Base-by-base conservation (phyloP, 2,329 filamentous ascomycete species). In the Penicillium griseofulvum region DNA sequence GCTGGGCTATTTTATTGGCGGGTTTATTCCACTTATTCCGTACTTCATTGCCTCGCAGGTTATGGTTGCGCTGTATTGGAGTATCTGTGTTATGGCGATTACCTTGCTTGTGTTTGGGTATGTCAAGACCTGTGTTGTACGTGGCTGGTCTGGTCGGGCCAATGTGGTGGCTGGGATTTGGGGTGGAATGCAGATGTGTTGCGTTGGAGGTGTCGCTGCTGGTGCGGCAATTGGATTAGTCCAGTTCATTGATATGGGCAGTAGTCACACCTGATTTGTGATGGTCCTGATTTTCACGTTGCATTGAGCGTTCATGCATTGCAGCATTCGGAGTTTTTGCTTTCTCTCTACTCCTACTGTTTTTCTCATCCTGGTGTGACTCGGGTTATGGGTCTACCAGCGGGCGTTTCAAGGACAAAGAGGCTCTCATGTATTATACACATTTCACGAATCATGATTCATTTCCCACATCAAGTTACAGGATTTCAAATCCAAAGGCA, bases 1-100 rank as follows among this genome's bases (percentile, higher is more conserved):
- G 0, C 65, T 85, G 16, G 86, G 86, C 34, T 90, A 90, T 69
- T 85, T 90, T 49, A 70, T 89, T 22, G 87, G 87, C 19, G 87
- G 87, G 0, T 76, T 89, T 51, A 81, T 90, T n/a, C 87, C 87
- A 14, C 79, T 90, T 64, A 72, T 88, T 39, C 87, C 87, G 0
- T 90, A 90, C 73, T 86, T 90, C 60, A 77, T 87, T 52, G 75
- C 80, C 17, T 58, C 76, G 5, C 65, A 75, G 26, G 76, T 82
- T 6, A 65, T 73, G 33, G 58, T 69, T 16, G 81, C 80, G 8
- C 73, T 91, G 48, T 78, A 81, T 54, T 74, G 65, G 61, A 76
- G 74, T 52, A 72, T 75, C 52, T 72, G 66, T 1, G 71, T 77
- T 10, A 77, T 77, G 74, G 75, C 58, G 0, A 60, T 77, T 17